Base-by-base conservation (phyloP, 1,284 basidiomycete species). In the Malassezia nana region DNA sequence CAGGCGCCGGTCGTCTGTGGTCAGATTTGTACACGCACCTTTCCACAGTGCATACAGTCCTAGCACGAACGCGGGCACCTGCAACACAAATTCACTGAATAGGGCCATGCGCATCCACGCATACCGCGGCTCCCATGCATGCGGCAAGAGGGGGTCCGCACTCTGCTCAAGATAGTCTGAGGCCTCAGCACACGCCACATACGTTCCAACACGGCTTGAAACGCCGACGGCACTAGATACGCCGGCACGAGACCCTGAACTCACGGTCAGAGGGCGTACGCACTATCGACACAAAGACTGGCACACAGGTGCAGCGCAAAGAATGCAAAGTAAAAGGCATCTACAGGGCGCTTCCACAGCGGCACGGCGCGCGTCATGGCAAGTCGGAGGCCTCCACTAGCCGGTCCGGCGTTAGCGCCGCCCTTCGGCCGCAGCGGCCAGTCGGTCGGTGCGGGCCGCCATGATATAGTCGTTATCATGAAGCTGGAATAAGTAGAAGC, bases 401-500 rank as follows among this genome's bases (percentile, higher is more conserved):
- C 7, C 31, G 7, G 30, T 31, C 9, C 30, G 9, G 30, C 30
- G 6, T 18, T 38, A 38, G 35, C 35, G 35, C 16, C 35, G 35
- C 35, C 70, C 69, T n/a, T 63, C 55, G 4, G 69, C 64, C 0
- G 45, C 20, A 6, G 52, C 46, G 4, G 59, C 67, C 6, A 68
- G 52, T 38, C 63, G 53, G 52, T 72, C 67, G 12, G 71, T 73
- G 50, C 66, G 68, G 5, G 67, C 64, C 24, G 71, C 71, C 67
- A 72, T 70, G 50, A 72, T 55, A 58, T 65, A 73, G 57, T 72
- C 69, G 49, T 71, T 72, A 26, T 63, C 56, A 49, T 71, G 69
- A 13, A 72, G 60, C 69, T 72, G 52, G 43, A 8, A 12, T 20
- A 3, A 20, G 26, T 2, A 12, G n/a, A 10, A 20, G 22, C 30